These are phyloP conservation scores for Triglochin maritima DNA, from an alignment of 106 monocot genomes.

Conservation along the genomic window DNA sequence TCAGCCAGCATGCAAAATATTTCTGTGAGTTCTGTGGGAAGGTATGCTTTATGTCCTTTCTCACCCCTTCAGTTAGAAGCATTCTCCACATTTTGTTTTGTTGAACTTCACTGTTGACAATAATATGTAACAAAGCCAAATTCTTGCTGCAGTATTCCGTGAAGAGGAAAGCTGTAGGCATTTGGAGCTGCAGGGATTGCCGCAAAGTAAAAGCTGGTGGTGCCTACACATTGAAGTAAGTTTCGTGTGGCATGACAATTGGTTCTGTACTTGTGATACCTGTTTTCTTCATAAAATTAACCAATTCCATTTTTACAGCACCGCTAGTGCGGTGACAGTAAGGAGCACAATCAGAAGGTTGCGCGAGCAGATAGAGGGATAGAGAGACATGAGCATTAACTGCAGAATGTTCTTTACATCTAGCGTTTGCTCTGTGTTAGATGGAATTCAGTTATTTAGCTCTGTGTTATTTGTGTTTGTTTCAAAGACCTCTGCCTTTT, in stretches of 20 bases:
- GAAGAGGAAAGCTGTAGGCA: constrained; percentile 27
- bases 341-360: constrained; percentile 26
- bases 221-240: constrained; percentile 26
- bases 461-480: not conserved
- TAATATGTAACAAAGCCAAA: not conserved
- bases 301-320: constrained; percentile 11
- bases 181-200: constrained; percentile 42
- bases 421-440: not conserved
- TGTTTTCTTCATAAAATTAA: not conserved
- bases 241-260: not conserved
- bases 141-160: constrained; percentile 16
- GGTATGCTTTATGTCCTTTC: constrained; percentile 10
- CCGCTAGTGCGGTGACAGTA: constrained; percentile 26
- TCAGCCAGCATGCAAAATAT: constrained; percentile 50
- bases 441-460: not conserved
- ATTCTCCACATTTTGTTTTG: not conserved
- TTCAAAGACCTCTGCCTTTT: too few species aligned
- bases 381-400: not conserved
- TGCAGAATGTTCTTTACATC: not conserved
- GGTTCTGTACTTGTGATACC: not conserved
- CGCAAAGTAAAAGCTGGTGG: constrained; percentile 41
- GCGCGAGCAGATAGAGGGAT: constrained; percentile 24
- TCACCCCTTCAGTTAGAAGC: not conserved
- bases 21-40: constrained; percentile 54
- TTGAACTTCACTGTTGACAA: not conserved